A percentile compares a stretch with the other conserved stretches of the same genome.
These are phyloP conservation scores for Cynanchum wilfordii DNA, from an alignment of 257 asterid species.

Conservation along the genomic window DNA sequence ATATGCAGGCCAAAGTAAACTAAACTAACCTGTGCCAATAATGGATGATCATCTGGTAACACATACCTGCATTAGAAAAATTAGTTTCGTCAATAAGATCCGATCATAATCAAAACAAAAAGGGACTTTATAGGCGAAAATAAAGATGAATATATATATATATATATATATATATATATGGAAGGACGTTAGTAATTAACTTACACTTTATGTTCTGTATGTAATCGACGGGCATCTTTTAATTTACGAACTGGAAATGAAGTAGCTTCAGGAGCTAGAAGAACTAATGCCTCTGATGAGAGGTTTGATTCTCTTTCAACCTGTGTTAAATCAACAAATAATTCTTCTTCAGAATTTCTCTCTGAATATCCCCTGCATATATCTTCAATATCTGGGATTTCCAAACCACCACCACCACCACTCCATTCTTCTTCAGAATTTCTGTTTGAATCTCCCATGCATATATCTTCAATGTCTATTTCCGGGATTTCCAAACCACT, in stretches of 20 bases:
- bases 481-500: conserved; percentile 23
- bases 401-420: conserved; percentile 22
- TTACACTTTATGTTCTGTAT: conserved; percentile 39
- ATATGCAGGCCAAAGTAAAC: not conserved
- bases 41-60: conserved; percentile 56
- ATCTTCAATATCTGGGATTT: conserved; percentile 37
- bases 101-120: too few species aligned
- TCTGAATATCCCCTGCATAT: conserved; percentile 7
- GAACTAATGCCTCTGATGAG: conserved; percentile 26
- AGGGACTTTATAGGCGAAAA: too few species aligned
- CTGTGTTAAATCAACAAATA: conserved; percentile 11
- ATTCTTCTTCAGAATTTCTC: conserved; percentile 17
- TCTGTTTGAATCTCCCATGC: too few species aligned
- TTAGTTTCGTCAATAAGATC: too few species aligned
- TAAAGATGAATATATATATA: too few species aligned
- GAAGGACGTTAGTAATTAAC: too few species aligned
- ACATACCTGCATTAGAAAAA: conserved; percentile 45
- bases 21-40: conserved; percentile 43
- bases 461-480: conserved; percentile 35
- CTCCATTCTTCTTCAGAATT: too few species aligned
- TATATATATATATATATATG: too few species aligned
- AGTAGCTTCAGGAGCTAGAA: conserved; percentile 16
- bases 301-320: conserved; percentile 7
- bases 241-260: conserved; percentile 15
- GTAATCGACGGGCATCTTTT: conserved; percentile 7